Evolutionary conservation across 352 stramenopile genomes (phyloP).

Genomic region (Phytophthora cryptogea): DNA sequence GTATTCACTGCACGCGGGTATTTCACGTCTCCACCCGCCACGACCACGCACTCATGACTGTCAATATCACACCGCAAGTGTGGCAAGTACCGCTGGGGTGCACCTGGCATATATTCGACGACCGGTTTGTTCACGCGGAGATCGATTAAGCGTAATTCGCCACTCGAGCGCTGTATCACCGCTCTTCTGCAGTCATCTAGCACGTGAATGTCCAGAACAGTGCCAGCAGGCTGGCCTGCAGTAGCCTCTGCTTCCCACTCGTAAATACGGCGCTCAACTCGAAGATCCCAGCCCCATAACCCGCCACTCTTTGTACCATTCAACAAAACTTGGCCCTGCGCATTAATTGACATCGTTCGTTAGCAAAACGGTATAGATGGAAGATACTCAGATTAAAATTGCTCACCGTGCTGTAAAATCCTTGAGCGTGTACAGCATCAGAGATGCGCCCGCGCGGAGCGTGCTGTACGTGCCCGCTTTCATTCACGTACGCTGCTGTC

Average conservation of each 20-base stretch:
- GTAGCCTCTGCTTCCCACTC: slow-evolving; percentile 21
- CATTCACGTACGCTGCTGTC: slow-evolving; percentile 33
- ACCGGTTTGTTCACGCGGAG: slow-evolving; percentile 44
- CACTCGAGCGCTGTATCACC: slow-evolving; percentile 51
- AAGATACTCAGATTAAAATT: background rate
- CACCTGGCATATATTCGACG: slow-evolving; percentile 37
- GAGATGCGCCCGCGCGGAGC: slow-evolving; percentile 35
- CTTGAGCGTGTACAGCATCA: slow-evolving; percentile 51
- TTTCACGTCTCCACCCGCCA: slow-evolving; percentile 33
- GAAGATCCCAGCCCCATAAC: slow-evolving; percentile 60
- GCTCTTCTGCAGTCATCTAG: slow-evolving; percentile 44
- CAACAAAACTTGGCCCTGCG: slow-evolving; percentile 43
- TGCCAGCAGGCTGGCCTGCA: slow-evolving; percentile 6
- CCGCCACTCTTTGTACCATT: slow-evolving; percentile 55
- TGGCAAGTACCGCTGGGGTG: slow-evolving; percentile 34
- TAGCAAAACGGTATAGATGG: background rate
- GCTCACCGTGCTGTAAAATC: slow-evolving; percentile 40
- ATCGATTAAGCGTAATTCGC: slow-evolving; percentile 51
- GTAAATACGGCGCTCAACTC: slow-evolving; percentile 30
- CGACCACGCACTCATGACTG: slow-evolving; percentile 41
- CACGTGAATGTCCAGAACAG: slow-evolving; percentile 45
- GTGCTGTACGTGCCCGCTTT: slow-evolving; percentile 5
- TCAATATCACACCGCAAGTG: slow-evolving; percentile 43
- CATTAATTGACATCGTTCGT: slow-evolving; percentile 1
- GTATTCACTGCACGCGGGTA: slow-evolving; percentile 28